These are phyloP conservation scores for Pistacia integerrima DNA, from an alignment of 345 rosid genomes.

Conservation along the genomic window DNA sequence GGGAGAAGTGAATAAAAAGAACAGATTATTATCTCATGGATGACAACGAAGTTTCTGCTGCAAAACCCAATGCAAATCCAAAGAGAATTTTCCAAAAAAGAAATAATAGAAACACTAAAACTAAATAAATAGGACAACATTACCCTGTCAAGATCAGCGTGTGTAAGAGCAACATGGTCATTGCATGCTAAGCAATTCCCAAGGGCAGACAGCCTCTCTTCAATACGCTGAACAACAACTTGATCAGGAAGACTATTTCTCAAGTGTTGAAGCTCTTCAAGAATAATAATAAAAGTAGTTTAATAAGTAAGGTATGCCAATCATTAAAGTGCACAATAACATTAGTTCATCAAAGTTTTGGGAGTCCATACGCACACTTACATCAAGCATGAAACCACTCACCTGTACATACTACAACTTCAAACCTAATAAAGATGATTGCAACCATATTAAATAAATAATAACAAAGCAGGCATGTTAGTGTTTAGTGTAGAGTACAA, in stretches of 20 bases:
- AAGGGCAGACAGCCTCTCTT: constrained; percentile 88
- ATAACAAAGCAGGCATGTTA: background rate
- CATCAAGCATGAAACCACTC: background rate
- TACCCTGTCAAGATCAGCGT: constrained; percentile 87
- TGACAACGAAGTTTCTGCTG: background rate
- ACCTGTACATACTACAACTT: background rate
- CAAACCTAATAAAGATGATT: background rate
- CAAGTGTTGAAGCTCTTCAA: constrained; percentile 87
- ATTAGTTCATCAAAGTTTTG: background rate
- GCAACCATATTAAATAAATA: background rate
- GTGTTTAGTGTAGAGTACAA: background rate
- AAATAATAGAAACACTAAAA: background rate
- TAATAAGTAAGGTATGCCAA: background rate
- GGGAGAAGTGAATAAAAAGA: background rate
- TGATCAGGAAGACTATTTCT: constrained; percentile 88
- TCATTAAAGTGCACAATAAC: background rate
- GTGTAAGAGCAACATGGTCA: constrained; percentile 94
- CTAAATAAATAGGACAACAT: background rate
- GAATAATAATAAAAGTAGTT: background rate
- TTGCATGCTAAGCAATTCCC: constrained; percentile 97
- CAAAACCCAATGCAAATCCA: background rate
- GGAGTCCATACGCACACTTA: too few species aligned
- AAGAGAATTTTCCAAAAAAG: background rate
- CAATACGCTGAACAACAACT: constrained; percentile 91
- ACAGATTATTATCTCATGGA: background rate